Conservation (phyloP, 2,329 filamentous ascomycete genomes). For the Trichoderma atrobrunneum region DNA sequence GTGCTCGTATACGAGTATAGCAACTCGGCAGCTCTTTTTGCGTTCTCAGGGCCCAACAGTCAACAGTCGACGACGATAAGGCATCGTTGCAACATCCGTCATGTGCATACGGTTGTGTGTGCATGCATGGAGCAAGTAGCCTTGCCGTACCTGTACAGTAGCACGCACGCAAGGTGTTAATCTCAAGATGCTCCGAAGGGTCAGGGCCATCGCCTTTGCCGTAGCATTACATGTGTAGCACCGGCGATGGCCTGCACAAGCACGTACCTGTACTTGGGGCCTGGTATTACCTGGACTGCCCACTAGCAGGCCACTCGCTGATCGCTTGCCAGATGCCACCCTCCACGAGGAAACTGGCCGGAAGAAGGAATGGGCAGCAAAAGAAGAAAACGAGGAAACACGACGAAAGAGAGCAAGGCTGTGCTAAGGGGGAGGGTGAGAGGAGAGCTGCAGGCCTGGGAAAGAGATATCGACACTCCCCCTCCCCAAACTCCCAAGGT, state of each 20-base stretch:
- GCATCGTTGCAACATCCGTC: not conserved
- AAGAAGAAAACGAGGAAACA: not conserved
- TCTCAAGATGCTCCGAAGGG: conserved; percentile 1
- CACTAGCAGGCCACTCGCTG: not conserved
- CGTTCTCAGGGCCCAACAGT: not conserved
- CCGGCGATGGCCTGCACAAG: not conserved
- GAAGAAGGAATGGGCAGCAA: not conserved
- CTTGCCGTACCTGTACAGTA: not conserved
- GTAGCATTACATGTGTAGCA: not conserved
- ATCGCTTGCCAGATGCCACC: not conserved
- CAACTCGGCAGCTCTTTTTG: not conserved
- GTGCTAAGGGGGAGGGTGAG: conserved; percentile 6
- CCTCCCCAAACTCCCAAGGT: not conserved
- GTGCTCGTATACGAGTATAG: not conserved
- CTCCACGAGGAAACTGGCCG: not conserved
- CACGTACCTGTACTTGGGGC: not conserved
- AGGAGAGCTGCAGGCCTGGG: not conserved
- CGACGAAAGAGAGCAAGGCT: conserved; percentile 13
- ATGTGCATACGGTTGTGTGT: conserved; percentile 12
- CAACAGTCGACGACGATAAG: not conserved
- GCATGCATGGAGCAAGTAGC: not conserved
- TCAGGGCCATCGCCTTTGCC: not conserved
- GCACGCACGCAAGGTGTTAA: not conserved
- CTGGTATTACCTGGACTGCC: not conserved
- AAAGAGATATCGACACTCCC: conserved; percentile 9